phyloP scores from a whole-genome alignment of 257 asterid species.

The Lantana camara region DNA sequence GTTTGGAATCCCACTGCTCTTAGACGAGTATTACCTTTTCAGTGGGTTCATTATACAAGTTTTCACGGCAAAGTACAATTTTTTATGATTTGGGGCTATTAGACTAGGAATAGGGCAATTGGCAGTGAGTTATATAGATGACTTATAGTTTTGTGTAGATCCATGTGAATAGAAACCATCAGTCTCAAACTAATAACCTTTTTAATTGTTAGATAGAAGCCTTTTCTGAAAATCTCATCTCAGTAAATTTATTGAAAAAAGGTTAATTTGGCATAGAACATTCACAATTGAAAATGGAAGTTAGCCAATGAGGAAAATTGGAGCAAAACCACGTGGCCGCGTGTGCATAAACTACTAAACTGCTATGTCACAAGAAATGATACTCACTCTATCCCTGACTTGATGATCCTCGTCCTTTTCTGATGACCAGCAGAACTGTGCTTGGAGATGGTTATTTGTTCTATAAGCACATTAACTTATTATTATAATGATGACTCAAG shows the following conservation, averaged over 20 bases:
- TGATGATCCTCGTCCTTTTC: not conserved
- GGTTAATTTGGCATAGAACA: not conserved
- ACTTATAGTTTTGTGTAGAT: not conserved
- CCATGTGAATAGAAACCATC: constrained; percentile 20
- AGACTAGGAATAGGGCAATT: not conserved
- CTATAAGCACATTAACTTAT: not conserved
- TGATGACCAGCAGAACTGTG: constrained; percentile 10
- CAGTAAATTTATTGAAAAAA: constrained; percentile 3
- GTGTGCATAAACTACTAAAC: not conserved
- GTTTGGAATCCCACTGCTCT: constrained; percentile 15
- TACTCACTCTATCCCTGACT: not conserved
- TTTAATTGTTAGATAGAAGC: constrained; percentile 11
- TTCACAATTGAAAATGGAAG: constrained; percentile 11
- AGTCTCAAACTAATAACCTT: constrained; percentile 6
- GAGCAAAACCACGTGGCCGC: not conserved
- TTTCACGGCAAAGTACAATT: constrained; percentile 6
- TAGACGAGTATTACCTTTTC: constrained; percentile 3
- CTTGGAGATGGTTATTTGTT: not conserved
- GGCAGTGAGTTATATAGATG: constrained; percentile 2
- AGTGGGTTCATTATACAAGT: not conserved
- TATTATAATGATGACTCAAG: not conserved
- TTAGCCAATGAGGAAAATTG: not conserved
- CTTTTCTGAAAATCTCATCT: not conserved
- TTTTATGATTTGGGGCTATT: not conserved
- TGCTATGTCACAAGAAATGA: not conserved